Evolutionary conservation across 768 basidiomycete genomes (phyloP).

Genomic region (Pulveroboletus frians): DNA sequence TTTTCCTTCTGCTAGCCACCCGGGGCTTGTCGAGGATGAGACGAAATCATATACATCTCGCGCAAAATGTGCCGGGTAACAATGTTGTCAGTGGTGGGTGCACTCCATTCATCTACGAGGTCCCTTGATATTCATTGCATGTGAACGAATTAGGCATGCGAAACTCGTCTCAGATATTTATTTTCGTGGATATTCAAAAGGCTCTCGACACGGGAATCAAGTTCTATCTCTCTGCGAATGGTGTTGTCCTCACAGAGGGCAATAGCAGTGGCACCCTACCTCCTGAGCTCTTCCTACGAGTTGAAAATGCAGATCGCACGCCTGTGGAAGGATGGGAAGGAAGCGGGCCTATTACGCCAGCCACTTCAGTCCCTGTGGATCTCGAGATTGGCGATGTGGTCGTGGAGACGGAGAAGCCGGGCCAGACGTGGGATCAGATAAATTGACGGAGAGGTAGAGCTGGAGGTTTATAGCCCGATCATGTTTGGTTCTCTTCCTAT

Average conservation of each 20-base stretch:
- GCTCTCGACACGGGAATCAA: slow-evolving; percentile 63
- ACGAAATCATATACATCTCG: slow-evolving; percentile 90
- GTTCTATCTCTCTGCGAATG: slow-evolving; percentile 80
- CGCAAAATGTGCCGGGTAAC: slow-evolving; percentile 64
- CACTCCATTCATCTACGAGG: background rate
- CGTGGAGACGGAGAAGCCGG: background rate
- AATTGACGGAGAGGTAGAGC: background rate
- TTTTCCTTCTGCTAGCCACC: slow-evolving; percentile 38
- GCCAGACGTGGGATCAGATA: background rate
- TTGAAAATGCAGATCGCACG: slow-evolving; percentile 42
- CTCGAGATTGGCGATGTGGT: background rate
- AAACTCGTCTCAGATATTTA: slow-evolving; percentile 66
- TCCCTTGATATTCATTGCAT: background rate
- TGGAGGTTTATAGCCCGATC: background rate
- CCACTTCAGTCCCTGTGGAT: background rate
- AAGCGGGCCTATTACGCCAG: background rate
- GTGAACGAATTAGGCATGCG: slow-evolving; percentile 64
- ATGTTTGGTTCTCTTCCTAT: background rate
- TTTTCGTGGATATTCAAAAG: slow-evolving; percentile 73
- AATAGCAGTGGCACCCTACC: slow-evolving; percentile 56
- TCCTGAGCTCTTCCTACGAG: slow-evolving; percentile 63
- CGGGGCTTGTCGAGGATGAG: slow-evolving; percentile 79
- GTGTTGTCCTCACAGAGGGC: slow-evolving; percentile 84
- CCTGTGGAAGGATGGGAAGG: slow-evolving; percentile 23
- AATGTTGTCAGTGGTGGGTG: slow-evolving; percentile 71